phyloP scores from a whole-genome alignment of 495 filamentous ascomycete genomes.

The Penicillium desertorum region DNA sequence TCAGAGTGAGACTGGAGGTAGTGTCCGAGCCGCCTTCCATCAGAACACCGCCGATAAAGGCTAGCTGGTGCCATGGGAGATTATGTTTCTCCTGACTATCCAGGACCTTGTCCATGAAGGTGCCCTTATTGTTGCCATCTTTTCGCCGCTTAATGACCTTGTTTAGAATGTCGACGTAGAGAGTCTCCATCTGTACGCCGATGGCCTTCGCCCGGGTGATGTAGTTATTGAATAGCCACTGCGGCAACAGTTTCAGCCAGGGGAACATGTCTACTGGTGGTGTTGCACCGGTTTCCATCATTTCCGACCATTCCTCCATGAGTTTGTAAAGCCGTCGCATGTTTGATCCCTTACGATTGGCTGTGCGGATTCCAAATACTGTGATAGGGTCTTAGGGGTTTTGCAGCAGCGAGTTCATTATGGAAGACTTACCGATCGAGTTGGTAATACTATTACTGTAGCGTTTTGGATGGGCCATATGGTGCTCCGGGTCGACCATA shows the following conservation, averaged over 20 bases:
- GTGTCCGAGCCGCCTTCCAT: slow-evolving; percentile 55
- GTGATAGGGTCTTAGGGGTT: not conserved
- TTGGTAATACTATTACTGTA: not conserved
- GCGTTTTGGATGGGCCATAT: not conserved
- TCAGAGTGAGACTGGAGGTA: slow-evolving; percentile 30
- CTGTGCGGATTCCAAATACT: slow-evolving; percentile 42
- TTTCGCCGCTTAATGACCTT: slow-evolving; percentile 13
- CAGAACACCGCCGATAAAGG: slow-evolving; percentile 37
- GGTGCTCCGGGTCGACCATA: not conserved
- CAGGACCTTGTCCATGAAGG: slow-evolving; percentile 47
- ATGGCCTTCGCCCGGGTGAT: slow-evolving; percentile 23
- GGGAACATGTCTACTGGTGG: slow-evolving; percentile 53
- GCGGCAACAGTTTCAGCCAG: slow-evolving; percentile 43
- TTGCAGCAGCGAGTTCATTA: slow-evolving; percentile 5
- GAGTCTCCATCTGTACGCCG: not conserved
- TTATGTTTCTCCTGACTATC: slow-evolving; percentile 40
- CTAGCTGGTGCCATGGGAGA: not conserved
- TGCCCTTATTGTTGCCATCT: slow-evolving; percentile 15
- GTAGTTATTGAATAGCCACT: slow-evolving; percentile 30
- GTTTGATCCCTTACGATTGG: slow-evolving; percentile 15
- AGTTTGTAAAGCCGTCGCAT: slow-evolving; percentile 45
- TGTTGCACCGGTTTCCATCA: slow-evolving; percentile 50
- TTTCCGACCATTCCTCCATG: slow-evolving; percentile 49
- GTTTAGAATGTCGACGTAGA: slow-evolving; percentile 33
- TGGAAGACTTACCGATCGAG: not conserved